phyloP scores from a whole-genome alignment of 441 rosid genomes.

The Eruca vesicaria region DNA sequence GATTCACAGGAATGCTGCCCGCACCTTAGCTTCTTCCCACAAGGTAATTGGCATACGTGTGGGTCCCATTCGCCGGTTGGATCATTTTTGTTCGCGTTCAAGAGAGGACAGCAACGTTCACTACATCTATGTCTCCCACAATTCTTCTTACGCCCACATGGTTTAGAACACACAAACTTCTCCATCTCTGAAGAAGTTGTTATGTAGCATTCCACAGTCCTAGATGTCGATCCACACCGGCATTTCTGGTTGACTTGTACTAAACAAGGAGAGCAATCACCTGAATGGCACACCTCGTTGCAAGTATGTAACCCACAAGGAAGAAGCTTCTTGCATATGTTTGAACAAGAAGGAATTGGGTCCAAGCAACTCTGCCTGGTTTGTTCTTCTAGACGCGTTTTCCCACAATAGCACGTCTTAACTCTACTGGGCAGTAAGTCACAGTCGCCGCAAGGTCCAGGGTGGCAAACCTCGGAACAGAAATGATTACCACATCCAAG shows the following conservation, averaged over 20 bases:
- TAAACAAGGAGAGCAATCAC: slow-evolving; percentile 73
- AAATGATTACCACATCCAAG: slow-evolving; percentile 75
- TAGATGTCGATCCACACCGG: slow-evolving; percentile 77
- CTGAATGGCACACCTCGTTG: slow-evolving; percentile 78
- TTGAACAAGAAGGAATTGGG: slow-evolving; percentile 75
- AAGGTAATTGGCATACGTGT: slow-evolving; percentile 83
- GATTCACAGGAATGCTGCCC: slow-evolving; percentile 94
- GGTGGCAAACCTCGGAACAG: slow-evolving; percentile 76
- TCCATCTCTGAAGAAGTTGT: slow-evolving; percentile 50
- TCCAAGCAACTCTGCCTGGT: slow-evolving; percentile 77
- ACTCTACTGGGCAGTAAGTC: slow-evolving; percentile 67
- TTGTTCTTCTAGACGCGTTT: slow-evolving; percentile 67
- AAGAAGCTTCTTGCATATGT: slow-evolving; percentile 67
- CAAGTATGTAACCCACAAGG: slow-evolving; percentile 74
- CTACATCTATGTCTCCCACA: slow-evolving; percentile 97
- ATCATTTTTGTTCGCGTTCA: not conserved
- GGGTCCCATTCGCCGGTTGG: slow-evolving; percentile 71
- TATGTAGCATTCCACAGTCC: slow-evolving; percentile 73
- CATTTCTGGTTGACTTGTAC: slow-evolving; percentile 76
- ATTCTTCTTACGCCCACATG: slow-evolving; percentile 86
- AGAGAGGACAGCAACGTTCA: slow-evolving; percentile 55
- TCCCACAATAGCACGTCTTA: slow-evolving; percentile 83
- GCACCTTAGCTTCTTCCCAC: slow-evolving; percentile 93
- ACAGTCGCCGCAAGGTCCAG: slow-evolving; percentile 85
- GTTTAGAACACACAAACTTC: slow-evolving; percentile 68